These are phyloP conservation scores for Sechiopsis laciniata DNA, from an alignment of 306 rosid species.

Conservation along the genomic window DNA sequence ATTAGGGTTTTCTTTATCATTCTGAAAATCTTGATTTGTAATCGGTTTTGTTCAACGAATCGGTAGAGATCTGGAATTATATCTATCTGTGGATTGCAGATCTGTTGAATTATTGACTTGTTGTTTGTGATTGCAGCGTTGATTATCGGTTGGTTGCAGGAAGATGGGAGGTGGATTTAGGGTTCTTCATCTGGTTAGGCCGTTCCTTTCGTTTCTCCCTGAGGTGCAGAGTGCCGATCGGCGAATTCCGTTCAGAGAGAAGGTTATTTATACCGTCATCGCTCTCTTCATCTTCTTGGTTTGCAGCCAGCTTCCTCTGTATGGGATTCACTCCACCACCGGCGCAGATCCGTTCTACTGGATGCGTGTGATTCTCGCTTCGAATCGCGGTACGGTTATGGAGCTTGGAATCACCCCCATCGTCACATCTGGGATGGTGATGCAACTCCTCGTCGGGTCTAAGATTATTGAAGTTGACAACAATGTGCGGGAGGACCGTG, in stretches of 20 bases:
- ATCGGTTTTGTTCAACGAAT: neutral
- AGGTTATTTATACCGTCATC: constrained; percentile 86
- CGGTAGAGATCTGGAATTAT: neutral
- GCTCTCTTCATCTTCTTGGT: constrained; percentile 83
- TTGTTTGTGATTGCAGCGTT: neutral
- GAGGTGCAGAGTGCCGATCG: constrained; percentile 92
- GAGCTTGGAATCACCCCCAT: constrained; percentile 94
- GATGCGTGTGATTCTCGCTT: constrained; percentile 96
- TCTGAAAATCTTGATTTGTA: neutral
- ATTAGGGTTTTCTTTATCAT: neutral
- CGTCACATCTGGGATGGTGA: constrained; percentile 83
- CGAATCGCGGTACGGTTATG: constrained; percentile 92
- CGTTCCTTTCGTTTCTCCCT: constrained; percentile 81
- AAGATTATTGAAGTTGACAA: constrained; percentile 89
- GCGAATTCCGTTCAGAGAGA: constrained; percentile 82
- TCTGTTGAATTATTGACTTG: neutral
- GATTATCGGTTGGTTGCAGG: neutral
- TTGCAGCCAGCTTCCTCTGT: constrained; percentile 89
- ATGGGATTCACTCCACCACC: constrained; percentile 91
- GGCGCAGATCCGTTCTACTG: constrained; percentile 96
- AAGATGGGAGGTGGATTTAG: constrained; percentile 96
- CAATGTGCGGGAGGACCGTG: constrained; percentile 90
- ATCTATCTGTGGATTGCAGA: neutral
- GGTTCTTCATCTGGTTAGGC: constrained; percentile 88
- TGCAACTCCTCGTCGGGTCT: constrained; percentile 88